These are phyloP conservation scores for Fomitiporia mediterranea DNA, from an alignment of 1,284 basidiomycete genomes.

Conservation along the genomic window DNA sequence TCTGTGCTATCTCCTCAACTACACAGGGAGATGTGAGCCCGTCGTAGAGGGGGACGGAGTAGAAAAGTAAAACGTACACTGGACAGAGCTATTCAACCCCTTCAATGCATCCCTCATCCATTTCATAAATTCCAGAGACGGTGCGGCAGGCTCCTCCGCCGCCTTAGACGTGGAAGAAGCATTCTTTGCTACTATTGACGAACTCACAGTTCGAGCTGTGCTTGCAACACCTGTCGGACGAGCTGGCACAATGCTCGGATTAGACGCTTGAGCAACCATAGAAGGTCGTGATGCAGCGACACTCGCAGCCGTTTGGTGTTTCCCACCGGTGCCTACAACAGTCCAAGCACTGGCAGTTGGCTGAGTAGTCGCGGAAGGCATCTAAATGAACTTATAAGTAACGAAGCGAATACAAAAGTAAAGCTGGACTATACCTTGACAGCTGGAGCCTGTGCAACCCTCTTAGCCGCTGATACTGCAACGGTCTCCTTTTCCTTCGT, in stretches of 20 bases:
- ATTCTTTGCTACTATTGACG: slow-evolving; percentile 30
- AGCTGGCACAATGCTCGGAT: slow-evolving; percentile 20
- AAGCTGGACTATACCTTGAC: slow-evolving; percentile 48
- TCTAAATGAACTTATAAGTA: neutral
- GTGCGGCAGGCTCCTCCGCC: slow-evolving; percentile 59
- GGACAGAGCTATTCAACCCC: slow-evolving; percentile 78
- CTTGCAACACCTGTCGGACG: slow-evolving; percentile 25
- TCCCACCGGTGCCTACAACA: slow-evolving; percentile 79
- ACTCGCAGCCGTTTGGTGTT: slow-evolving; percentile 37
- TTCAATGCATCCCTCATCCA: slow-evolving; percentile 89
- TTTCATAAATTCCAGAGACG: slow-evolving; percentile 86
- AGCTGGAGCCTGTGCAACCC: slow-evolving; percentile 78
- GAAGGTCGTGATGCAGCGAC: slow-evolving; percentile 29
- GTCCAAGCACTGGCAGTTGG: slow-evolving; percentile 67
- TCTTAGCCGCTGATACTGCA: slow-evolving; percentile 51
- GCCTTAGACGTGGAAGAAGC: slow-evolving; percentile 36
- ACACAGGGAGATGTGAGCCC: slow-evolving; percentile 14
- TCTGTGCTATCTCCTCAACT: slow-evolving; percentile 92
- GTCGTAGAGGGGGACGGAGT: slow-evolving; percentile 2
- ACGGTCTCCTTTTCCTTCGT: slow-evolving; percentile 56
- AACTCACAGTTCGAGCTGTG: slow-evolving; percentile 34
- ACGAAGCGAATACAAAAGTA: neutral
- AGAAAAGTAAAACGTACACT: slow-evolving; percentile 48
- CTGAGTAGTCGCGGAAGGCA: slow-evolving; percentile 18
- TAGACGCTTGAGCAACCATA: slow-evolving; percentile 27